Conservation (phyloP, 1,284 basidiomycete species). For the Athelia psychrophila region DNA sequence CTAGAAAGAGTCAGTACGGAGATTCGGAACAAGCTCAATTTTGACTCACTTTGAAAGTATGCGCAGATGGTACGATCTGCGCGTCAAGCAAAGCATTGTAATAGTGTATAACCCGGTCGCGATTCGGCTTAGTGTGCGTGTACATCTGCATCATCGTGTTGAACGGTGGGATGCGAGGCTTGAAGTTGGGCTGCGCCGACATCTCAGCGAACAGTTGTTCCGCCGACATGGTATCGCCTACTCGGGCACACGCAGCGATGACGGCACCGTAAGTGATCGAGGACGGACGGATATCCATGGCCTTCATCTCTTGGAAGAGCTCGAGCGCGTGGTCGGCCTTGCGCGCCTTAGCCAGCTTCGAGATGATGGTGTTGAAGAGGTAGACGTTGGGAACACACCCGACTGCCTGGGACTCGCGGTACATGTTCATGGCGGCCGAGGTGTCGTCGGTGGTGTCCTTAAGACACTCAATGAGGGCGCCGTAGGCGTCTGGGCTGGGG, state of each 20-base stretch:
- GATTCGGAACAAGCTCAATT: neutral
- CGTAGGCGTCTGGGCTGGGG: slow-evolving; percentile 88
- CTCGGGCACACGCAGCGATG: slow-evolving; percentile 92
- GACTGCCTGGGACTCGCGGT: slow-evolving; percentile 72
- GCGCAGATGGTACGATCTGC: slow-evolving; percentile 73
- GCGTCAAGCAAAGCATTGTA: slow-evolving; percentile 68
- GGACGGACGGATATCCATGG: slow-evolving; percentile 57
- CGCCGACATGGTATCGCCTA: slow-evolving; percentile 86
- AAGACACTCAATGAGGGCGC: slow-evolving; percentile 82
- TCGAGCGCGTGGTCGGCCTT: slow-evolving; percentile 88
- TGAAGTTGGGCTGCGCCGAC: slow-evolving; percentile 72
- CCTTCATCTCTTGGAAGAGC: slow-evolving; percentile 85
- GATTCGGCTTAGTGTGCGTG: slow-evolving; percentile 85
- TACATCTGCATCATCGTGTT: slow-evolving; percentile 99
- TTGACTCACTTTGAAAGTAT: slow-evolving; percentile 85
- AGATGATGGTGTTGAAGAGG: slow-evolving; percentile 95
- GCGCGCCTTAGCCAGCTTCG: slow-evolving; percentile 88
- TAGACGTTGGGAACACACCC: slow-evolving; percentile 80
- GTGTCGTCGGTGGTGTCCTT: slow-evolving; percentile 95
- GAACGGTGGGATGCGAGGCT: slow-evolving; percentile 88
- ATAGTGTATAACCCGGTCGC: slow-evolving; percentile 75
- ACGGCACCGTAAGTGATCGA: slow-evolving; percentile 96
- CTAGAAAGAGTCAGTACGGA: slow-evolving; percentile 31
- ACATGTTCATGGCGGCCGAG: slow-evolving; percentile 80
- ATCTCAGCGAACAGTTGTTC: slow-evolving; percentile 88